A percentile compares a stretch with the other conserved stretches of the same genome.
phyloP scores from a whole-genome alignment of 305 asterid genomes.

The Solanum hybrid region DNA sequence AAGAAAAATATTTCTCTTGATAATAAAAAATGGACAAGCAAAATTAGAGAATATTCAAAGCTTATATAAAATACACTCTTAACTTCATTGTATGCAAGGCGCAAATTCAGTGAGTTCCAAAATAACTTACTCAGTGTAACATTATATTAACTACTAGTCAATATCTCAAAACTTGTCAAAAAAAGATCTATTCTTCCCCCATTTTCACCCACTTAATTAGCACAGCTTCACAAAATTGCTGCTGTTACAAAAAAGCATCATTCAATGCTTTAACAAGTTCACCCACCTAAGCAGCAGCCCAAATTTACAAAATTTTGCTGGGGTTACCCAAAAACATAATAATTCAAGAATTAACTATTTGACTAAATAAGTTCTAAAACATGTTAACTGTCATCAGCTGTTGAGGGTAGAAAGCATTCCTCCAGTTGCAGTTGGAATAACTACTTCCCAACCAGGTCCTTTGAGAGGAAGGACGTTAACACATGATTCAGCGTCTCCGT shows the following conservation, averaged over 20 bases:
- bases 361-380: neutral
- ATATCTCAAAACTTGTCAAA: neutral
- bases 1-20: neutral
- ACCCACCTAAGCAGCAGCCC: neutral
- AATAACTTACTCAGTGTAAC: neutral
- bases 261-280: neutral
- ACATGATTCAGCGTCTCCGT: neutral
- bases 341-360: neutral
- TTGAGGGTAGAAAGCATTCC: constrained; percentile 78
- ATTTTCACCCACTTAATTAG: neutral
- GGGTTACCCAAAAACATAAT: neutral
- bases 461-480: constrained; percentile 36
- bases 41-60: neutral
- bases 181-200: neutral
- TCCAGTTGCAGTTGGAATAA: constrained; percentile 62
- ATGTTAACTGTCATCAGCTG: constrained; percentile 24
- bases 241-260: neutral
- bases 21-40: neutral
- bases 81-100: neutral
- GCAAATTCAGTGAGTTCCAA: neutral
- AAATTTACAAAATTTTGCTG: neutral
- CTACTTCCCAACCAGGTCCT: constrained; percentile 99
- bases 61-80: neutral
- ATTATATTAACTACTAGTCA: neutral
- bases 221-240: neutral